These are phyloP conservation scores for Russula lepida DNA, from an alignment of 768 basidiomycete genomes.

Conservation along the genomic window DNA sequence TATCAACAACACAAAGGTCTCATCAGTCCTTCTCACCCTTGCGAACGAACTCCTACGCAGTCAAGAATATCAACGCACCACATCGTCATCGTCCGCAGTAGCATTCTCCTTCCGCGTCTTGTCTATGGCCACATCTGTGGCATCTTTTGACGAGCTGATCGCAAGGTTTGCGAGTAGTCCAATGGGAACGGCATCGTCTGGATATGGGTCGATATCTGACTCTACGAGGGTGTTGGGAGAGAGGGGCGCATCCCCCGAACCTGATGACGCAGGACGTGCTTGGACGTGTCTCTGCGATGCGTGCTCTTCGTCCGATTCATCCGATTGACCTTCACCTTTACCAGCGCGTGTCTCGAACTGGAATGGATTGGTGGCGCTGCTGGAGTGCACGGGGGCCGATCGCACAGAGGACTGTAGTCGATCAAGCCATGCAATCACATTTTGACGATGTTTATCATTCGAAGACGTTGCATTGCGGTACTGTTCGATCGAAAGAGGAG, in stretches of 20 bases:
- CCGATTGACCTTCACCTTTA: constrained; percentile 25
- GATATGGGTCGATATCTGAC: constrained; percentile 29
- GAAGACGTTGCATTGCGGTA: constrained; percentile 73
- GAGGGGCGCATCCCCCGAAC: constrained; percentile 14
- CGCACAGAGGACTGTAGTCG: constrained; percentile 54
- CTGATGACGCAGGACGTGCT: constrained; percentile 5
- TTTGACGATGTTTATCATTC: constrained; percentile 58
- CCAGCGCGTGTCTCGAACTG: constrained; percentile 32
- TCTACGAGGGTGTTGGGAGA: constrained; percentile 25
- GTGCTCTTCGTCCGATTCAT: constrained; percentile 20
- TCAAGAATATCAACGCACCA: constrained; percentile 8
- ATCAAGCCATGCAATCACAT: constrained; percentile 70
- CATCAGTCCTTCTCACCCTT: background rate
- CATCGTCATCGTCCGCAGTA: constrained; percentile 27
- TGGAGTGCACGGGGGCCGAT: constrained; percentile 38
- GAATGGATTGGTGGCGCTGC: constrained; percentile 34
- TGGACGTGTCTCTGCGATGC: background rate
- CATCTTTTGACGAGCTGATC: constrained; percentile 44
- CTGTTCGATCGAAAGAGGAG: constrained; percentile 69
- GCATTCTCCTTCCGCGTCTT: constrained; percentile 15
- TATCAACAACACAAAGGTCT: constrained; percentile 24
- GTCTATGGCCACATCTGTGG: constrained; percentile 24
- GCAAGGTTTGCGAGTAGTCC: constrained; percentile 68
- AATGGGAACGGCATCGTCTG: constrained; percentile 62
- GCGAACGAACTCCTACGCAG: constrained; percentile 23